These are phyloP conservation scores for Stentor coeruleus DNA, from an alignment of 73 alveolate species.

Conservation along the genomic window DNA sequence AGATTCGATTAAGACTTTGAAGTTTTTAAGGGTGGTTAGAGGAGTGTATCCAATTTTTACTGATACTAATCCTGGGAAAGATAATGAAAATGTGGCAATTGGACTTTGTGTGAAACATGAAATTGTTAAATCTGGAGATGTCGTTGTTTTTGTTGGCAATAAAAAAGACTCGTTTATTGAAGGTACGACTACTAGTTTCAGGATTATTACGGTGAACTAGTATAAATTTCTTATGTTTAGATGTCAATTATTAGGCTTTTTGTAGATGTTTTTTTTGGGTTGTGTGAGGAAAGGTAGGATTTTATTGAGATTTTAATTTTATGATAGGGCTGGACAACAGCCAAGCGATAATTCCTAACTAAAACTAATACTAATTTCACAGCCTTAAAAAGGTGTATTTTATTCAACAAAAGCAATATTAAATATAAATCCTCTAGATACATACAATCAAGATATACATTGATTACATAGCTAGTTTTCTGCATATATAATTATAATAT, in stretches of 20 bases:
- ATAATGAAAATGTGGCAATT: neutral
- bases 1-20: neutral
- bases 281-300: too few relatives aligned
- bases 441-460: too few relatives aligned
- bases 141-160: neutral
- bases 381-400: too few relatives aligned
- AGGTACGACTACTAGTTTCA: slow-evolving; percentile 11
- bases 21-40: slow-evolving; percentile 14
- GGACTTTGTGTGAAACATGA: neutral
- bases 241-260: too few relatives aligned
- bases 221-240: too few relatives aligned
- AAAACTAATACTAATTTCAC: neutral
- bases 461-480: too few relatives aligned
- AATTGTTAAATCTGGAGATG: neutral
- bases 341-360: neutral
- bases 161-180: neutral
- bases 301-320: too few relatives aligned
- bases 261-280: too few relatives aligned
- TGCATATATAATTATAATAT: too few relatives aligned
- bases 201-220: neutral
- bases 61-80: neutral
- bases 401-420: too few relatives aligned
- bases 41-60: slow-evolving; percentile 29
- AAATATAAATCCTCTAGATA: too few relatives aligned
- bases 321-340: too few relatives aligned